Evolutionary conservation across 2,329 filamentous ascomycete species (phyloP).

Genomic region (Diatrype stigma): DNA sequence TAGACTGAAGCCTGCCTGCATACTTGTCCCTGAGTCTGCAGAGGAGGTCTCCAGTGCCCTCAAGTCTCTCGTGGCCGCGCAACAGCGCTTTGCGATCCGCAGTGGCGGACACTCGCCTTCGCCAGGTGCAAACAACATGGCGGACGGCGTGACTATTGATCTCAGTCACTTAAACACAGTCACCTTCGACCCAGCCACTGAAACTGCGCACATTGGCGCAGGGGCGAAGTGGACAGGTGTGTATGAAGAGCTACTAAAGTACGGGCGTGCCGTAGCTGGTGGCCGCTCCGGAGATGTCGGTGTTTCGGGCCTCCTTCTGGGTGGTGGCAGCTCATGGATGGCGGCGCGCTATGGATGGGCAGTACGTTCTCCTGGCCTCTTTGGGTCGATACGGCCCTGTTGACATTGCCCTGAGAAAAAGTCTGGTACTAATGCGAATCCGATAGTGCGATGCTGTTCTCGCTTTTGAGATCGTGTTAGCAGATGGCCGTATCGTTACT

Average conservation of each 20-base stretch:
- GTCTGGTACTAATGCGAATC: too few species aligned
- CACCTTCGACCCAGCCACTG: constrained; percentile 5
- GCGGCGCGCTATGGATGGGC: constrained; percentile 21
- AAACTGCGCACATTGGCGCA: constrained; percentile 16
- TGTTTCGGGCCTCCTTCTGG: constrained; percentile 15
- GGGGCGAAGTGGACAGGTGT: constrained; percentile 18
- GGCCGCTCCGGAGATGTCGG: constrained; percentile 15
- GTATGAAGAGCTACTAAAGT: constrained; percentile 13
- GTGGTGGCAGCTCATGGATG: constrained; percentile 28
- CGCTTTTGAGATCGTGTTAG: constrained; percentile 27
- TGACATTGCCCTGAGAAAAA: too few species aligned
- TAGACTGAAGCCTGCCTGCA: background rate
- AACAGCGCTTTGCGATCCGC: constrained; percentile 33
- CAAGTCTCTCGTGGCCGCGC: background rate
- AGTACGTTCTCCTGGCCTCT: background rate
- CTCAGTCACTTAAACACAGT: constrained; percentile 23
- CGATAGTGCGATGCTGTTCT: constrained; percentile 33
- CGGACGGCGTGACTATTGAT: constrained; percentile 38
- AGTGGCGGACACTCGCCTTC: constrained; percentile 39
- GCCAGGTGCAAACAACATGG: constrained; percentile 35
- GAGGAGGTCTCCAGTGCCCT: background rate
- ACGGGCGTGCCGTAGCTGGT: constrained; percentile 10
- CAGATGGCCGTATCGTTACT: constrained; percentile 11
- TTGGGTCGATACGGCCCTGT: too few species aligned
- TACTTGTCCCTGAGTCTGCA: constrained; percentile 2